A percentile compares a stretch with the other conserved stretches of the same genome.
Evolutionary conservation across 2,329 filamentous ascomycete genomes (phyloP).

Genomic region (Paramyrothecium sp.): DNA sequence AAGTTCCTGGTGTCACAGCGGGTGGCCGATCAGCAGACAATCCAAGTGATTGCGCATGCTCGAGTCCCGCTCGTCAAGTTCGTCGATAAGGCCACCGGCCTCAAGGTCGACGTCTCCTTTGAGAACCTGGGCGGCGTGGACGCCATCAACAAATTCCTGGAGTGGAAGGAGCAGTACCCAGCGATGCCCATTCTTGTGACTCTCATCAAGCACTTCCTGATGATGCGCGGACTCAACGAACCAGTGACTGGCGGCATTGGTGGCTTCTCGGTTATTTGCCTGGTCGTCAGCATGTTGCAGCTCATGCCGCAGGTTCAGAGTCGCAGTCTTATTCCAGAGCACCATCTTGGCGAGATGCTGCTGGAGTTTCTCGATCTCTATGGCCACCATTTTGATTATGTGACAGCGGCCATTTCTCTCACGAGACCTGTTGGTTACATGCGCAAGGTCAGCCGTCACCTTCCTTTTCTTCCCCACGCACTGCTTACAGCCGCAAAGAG

Average conservation of each 20-base stretch:
- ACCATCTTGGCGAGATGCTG: constrained; percentile 76
- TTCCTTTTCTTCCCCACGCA: constrained; percentile 5
- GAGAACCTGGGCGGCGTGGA: constrained; percentile 82
- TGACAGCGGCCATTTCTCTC: constrained; percentile 70
- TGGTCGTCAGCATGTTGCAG: constrained; percentile 87
- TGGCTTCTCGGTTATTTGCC: constrained; percentile 90
- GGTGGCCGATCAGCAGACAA: constrained; percentile 56
- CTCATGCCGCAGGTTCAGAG: constrained; percentile 71
- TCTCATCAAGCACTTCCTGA: constrained; percentile 86
- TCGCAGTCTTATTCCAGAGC: constrained; percentile 53
- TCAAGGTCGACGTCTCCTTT: constrained; percentile 92
- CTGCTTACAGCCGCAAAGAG: constrained; percentile 26
- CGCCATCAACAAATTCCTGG: constrained; percentile 76
- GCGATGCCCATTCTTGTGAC: constrained; percentile 84
- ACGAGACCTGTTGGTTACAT: constrained; percentile 69
- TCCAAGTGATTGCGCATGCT: constrained; percentile 70
- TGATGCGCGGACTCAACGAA: constrained; percentile 88
- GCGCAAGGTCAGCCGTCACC: constrained; percentile 62
- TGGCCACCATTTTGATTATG: constrained; percentile 75
- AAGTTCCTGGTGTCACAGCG: constrained; percentile 53
- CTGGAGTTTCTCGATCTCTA: constrained; percentile 90
- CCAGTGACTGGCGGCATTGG: constrained; percentile 88
- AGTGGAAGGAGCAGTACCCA: constrained; percentile 78
- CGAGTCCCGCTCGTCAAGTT: constrained; percentile 94
- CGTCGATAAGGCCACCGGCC: constrained; percentile 70